These are phyloP conservation scores for Leucogyrophana mollusca DNA, from an alignment of 768 basidiomycete species.

Conservation along the genomic window DNA sequence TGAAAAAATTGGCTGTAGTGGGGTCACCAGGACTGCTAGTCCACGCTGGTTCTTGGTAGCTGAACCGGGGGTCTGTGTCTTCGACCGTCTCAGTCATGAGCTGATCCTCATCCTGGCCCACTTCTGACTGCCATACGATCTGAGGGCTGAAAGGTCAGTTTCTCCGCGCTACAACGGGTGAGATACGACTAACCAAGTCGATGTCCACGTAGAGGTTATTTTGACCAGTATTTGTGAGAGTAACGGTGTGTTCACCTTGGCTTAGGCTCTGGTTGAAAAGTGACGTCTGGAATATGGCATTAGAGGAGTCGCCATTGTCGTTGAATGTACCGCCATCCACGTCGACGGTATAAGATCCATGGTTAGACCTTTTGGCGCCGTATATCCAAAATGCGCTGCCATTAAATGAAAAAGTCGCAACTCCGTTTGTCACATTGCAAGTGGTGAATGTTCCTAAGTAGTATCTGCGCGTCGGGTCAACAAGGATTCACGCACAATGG, in stretches of 20 bases:
- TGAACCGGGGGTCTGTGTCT: neutral
- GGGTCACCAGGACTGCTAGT: neutral
- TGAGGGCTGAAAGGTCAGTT: neutral
- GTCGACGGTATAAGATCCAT: conserved; percentile 42
- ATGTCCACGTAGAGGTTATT: conserved; percentile 40
- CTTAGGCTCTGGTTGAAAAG: conserved; percentile 38
- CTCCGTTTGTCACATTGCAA: conserved; percentile 33
- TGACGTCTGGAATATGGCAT: conserved; percentile 35
- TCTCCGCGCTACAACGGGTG: no score
- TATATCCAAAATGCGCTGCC: conserved; percentile 49
- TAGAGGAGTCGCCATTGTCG: conserved; percentile 25
- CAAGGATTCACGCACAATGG: neutral
- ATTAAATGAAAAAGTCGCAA: conserved; percentile 43
- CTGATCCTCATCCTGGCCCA: neutral
- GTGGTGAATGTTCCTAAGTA: conserved; percentile 38
- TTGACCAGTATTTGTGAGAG: conserved; percentile 30
- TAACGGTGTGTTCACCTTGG: conserved; percentile 36
- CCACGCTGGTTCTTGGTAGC: neutral
- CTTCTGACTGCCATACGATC: neutral
- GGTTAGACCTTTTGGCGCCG: conserved; percentile 48
- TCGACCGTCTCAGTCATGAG: neutral
- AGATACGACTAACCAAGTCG: conserved; percentile 37
- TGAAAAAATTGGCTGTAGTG: neutral
- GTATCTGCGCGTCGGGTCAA: conserved; percentile 24
- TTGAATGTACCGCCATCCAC: conserved; percentile 35